Evolutionary conservation across 108 stramenopile genomes (phyloP).

Genomic region (Cylindrotheca closterium): DNA sequence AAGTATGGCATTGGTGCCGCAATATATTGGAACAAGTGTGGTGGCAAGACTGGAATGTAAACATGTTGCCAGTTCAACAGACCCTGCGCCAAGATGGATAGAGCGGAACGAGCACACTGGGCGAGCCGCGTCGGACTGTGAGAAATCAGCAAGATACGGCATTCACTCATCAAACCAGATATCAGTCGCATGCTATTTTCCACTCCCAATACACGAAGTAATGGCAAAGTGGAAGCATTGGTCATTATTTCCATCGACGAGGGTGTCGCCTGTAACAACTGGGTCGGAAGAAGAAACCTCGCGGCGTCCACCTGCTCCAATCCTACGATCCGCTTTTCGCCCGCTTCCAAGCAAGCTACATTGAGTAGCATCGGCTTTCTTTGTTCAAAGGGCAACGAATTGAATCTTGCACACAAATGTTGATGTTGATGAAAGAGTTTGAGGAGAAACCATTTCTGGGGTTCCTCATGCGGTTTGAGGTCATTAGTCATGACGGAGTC

Average conservation of each 20-base stretch:
- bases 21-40: constrained; percentile 65
- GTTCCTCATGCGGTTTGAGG: constrained; percentile 28
- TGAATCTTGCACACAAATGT: constrained; percentile 28
- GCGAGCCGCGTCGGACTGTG: constrained; percentile 65
- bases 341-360: constrained; percentile 39
- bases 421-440: constrained; percentile 41
- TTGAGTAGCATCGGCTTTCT: constrained; percentile 39
- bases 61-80: constrained; percentile 81
- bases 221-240: constrained; percentile 65
- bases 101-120: constrained; percentile 65
- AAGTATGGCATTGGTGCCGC: constrained; percentile 69
- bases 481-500: constrained; percentile 20
- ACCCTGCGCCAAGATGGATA: constrained; percentile 70
- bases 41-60: constrained; percentile 81
- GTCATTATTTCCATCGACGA: constrained; percentile 29
- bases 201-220: constrained; percentile 72
- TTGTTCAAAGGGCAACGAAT: constrained; percentile 27
- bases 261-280: constrained; percentile 27
- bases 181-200: constrained; percentile 64
- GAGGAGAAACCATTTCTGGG: constrained; percentile 40
- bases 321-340: constrained; percentile 10
- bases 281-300: constrained; percentile 46
- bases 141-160: constrained; percentile 71
- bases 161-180: constrained; percentile 75
- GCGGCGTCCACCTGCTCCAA: constrained; percentile 37